Conservation (phyloP, 768 basidiomycete species). For the Boletus sp. region DNA sequence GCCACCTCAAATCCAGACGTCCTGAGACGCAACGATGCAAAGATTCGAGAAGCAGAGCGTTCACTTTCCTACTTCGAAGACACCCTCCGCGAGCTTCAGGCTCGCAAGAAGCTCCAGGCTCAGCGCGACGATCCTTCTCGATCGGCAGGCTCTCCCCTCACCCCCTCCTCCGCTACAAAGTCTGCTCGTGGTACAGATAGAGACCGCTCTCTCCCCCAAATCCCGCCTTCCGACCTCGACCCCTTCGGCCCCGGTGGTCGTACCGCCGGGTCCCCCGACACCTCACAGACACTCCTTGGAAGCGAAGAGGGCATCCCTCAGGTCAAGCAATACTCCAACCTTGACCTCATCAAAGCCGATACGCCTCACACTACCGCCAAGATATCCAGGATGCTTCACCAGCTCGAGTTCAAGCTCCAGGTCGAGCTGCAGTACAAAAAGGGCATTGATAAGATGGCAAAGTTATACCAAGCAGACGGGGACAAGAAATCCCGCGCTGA, state of each 20-base stretch:
- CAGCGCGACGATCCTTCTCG: slow-evolving; percentile 55
- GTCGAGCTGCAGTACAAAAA: slow-evolving; percentile 98
- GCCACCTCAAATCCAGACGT: slow-evolving; percentile 89
- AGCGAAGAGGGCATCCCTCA: slow-evolving; percentile 43
- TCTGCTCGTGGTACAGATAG: slow-evolving; percentile 24
- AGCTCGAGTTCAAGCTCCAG: slow-evolving; percentile 98
- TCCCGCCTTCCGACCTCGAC: slow-evolving; percentile 55
- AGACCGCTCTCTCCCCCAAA: slow-evolving; percentile 39
- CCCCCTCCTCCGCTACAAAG: slow-evolving; percentile 18
- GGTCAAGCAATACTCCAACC: slow-evolving; percentile 72
- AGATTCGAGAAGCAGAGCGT: slow-evolving; percentile 84
- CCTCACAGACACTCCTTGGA: slow-evolving; percentile 40
- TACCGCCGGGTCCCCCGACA: slow-evolving; percentile 37
- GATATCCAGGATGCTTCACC: slow-evolving; percentile 97
- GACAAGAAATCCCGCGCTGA: slow-evolving; percentile 95
- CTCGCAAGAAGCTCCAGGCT: slow-evolving; percentile 65
- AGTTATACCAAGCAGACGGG: slow-evolving; percentile 92
- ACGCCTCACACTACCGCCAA: slow-evolving; percentile 94
- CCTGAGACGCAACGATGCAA: slow-evolving; percentile 72
- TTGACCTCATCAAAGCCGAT: slow-evolving; percentile 97
- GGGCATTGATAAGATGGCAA: slow-evolving; percentile 99
- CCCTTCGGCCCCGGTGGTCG: slow-evolving; percentile 29
- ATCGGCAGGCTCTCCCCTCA: slow-evolving; percentile 44
- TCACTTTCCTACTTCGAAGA: slow-evolving; percentile 86
- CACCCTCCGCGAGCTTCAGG: slow-evolving; percentile 78